Evolutionary conservation across 176 grass and related monocot genomes (phyloP).

Genomic region (Phyllostachys edulis): DNA sequence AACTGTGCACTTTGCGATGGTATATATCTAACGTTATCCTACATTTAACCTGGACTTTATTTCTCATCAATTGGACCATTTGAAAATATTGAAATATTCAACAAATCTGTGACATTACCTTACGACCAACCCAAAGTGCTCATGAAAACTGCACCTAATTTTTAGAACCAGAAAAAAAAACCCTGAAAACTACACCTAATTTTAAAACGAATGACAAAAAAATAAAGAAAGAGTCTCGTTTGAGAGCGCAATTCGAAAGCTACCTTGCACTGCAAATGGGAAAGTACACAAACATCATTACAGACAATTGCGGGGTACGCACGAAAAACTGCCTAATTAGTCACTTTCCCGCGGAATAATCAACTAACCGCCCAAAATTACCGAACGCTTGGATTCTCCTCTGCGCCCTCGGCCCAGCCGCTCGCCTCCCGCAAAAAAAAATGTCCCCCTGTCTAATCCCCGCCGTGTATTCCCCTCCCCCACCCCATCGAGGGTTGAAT

Average conservation of each 20-base stretch:
- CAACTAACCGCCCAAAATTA: background rate
- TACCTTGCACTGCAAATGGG: too few relatives aligned
- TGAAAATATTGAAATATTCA: background rate
- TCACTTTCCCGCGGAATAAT: background rate
- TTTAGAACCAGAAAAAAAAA: background rate
- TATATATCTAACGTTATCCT: too few relatives aligned
- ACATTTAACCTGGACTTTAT: background rate
- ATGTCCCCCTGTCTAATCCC: background rate
- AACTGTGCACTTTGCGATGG: too few relatives aligned
- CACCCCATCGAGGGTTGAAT: background rate
- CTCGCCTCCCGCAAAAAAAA: background rate
- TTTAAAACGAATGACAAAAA: background rate
- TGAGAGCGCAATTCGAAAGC: background rate
- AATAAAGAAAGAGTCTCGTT: background rate
- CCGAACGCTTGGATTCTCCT: background rate
- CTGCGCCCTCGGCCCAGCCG: background rate
- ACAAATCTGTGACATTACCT: background rate
- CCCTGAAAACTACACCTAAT: background rate
- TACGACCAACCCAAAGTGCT: background rate
- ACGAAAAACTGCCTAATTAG: background rate
- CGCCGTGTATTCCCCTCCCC: background rate
- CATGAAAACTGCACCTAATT: background rate
- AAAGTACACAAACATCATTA: background rate
- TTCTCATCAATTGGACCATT: too few relatives aligned
- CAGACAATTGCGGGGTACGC: accelerated